Base-by-base conservation (phyloP, 108 stramenopile species). In the Nitzschia putrida region DNA sequence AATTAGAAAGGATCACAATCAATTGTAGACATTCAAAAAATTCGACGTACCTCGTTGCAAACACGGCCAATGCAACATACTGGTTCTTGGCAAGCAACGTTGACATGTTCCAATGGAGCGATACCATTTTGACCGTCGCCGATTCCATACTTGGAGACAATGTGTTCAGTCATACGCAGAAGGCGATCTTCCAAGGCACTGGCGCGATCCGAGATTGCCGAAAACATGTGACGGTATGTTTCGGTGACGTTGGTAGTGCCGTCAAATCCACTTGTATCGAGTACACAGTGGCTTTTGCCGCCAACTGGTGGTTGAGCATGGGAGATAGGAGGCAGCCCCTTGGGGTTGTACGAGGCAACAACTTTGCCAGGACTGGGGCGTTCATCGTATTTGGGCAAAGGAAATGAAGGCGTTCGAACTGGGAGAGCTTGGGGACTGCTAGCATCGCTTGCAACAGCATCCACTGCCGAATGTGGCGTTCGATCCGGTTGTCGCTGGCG, bases 151-250 rank as follows among this genome's bases (percentile, higher is more conserved):
- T 79, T 57, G 11, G 76, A 65, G 8, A 66, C 66, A 61, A 96
- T 88, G n/a, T 72, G 60, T n/a, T 85, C 66, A 22, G 68, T 76
- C 80, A 91, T 83, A 3, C 69, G 41, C 7, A 73, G 22, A 39
- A 95, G 80, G n/a, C 87, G 76, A 24, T 82, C 49, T 68, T 98
- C 95, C 57, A 97, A 73, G 4, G 81, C 83, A 9, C 26, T 26
- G 11, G 95, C 89, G 13, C 97, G 85, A 58, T 92, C 85, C 42
- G 90, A 85, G 40, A 96, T 67, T 11, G 97, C 80, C 0, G 97
- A 92, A 69, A 96, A 97, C 96, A 97, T 96, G 89, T 93, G 92
- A 18, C 95, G 85, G 60, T 93, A 95, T 24, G 76, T 64, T 40
- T 73, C 53, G 13, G 41, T 50, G 5, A 79, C 65, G 66, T 87